phyloP scores from a whole-genome alignment of 768 basidiomycete genomes.

The Suillus brevipes region DNA sequence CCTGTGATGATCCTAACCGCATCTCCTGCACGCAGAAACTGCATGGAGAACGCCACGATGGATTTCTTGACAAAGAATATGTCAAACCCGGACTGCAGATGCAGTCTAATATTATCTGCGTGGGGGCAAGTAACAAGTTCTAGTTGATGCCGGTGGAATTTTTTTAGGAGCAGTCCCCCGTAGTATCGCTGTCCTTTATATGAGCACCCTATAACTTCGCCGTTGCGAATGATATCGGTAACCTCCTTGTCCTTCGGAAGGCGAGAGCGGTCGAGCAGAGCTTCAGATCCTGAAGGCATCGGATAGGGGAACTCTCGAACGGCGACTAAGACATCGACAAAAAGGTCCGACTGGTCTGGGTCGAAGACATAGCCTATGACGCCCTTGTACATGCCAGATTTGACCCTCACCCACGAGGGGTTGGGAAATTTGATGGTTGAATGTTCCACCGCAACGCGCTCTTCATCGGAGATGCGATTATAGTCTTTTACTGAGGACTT shows the following conservation, averaged over 20 bases:
- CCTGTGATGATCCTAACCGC: neutral
- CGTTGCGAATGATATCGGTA: neutral
- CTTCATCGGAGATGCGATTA: neutral
- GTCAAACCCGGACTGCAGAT: neutral
- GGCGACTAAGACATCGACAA: neutral
- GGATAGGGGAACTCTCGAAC: neutral
- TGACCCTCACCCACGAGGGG: neutral
- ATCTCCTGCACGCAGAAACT: neutral
- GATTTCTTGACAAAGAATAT: neutral
- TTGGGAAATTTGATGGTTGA: neutral
- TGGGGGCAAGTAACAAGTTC: neutral
- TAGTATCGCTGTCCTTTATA: neutral
- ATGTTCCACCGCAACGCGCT: neutral
- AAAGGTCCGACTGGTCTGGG: neutral
- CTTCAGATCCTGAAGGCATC: neutral
- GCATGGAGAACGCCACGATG: neutral
- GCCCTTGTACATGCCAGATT: neutral
- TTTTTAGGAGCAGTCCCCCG: neutral
- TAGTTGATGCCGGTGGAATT: neutral
- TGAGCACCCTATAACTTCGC: neutral
- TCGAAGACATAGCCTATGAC: neutral
- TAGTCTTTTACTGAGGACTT: neutral
- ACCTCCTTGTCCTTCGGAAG: neutral
- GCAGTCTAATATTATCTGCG: neutral
- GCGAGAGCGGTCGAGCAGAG: neutral